A percentile compares a stretch with the other conserved stretches of the same genome.
phyloP scores from a whole-genome alignment of 2,329 filamentous ascomycete species.

The Fusarium xyrophilum region DNA sequence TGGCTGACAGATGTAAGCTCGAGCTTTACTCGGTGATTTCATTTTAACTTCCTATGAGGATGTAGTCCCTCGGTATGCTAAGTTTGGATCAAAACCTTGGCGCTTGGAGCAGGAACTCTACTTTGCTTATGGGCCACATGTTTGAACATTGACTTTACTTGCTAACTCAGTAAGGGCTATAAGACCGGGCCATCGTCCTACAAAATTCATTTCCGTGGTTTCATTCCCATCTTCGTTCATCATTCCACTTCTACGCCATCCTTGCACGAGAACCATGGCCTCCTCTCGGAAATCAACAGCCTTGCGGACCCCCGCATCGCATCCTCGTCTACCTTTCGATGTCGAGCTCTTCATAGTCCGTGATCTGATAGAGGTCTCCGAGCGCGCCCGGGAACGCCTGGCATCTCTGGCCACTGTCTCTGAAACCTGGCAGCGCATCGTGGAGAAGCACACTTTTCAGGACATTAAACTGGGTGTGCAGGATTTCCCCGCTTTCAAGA shows the following conservation, averaged over 20 bases:
- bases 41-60: not conserved
- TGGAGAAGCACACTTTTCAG: not conserved
- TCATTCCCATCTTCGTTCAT: too few species aligned
- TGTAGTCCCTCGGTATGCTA: not conserved
- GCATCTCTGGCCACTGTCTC: not conserved
- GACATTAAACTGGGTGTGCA: not conserved
- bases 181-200: not conserved
- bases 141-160: not conserved
- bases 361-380: not conserved
- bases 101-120: not conserved
- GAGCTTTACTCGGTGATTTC: not conserved
- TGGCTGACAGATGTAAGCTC: not conserved
- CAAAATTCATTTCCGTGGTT: too few species aligned
- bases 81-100: not conserved
- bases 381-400: rapidly evolving
- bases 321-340: not conserved
- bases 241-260: not conserved
- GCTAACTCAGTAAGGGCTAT: not conserved
- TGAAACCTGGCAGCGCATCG: not conserved
- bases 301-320: rapidly evolving
- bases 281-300: not conserved
- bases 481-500: not conserved
- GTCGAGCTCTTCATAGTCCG: not conserved
- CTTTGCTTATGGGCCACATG: too few species aligned
- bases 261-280: not conserved